These are phyloP conservation scores for Trichophyton benhamiae DNA, from an alignment of 2,329 filamentous ascomycete species.

Conservation along the genomic window DNA sequence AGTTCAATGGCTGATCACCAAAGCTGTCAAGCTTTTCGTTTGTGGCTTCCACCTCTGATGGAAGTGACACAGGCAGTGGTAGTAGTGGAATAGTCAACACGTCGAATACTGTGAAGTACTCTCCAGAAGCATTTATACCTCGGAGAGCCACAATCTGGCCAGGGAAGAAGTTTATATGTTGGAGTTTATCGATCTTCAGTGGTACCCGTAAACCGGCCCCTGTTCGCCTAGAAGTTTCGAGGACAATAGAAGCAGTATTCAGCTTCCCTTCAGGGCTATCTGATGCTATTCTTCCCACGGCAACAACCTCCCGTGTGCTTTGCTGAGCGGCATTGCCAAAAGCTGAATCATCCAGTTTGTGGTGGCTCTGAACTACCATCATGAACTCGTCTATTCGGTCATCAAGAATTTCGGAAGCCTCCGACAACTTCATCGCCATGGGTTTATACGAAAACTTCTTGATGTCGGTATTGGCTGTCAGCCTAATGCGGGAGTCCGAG, in stretches of 20 bases:
- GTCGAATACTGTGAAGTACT: slow-evolving; percentile 68
- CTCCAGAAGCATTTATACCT: slow-evolving; percentile 76
- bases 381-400: slow-evolving; percentile 89
- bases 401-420: slow-evolving; percentile 85
- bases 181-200: slow-evolving; percentile 58
- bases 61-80: slow-evolving; percentile 58
- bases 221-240: slow-evolving; percentile 75
- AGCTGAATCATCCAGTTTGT: slow-evolving; percentile 62
- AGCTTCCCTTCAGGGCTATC: slow-evolving; percentile 78
- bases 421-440: slow-evolving; percentile 86
- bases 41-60: slow-evolving; percentile 53
- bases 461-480: slow-evolving; percentile 75
- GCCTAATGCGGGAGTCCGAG: slow-evolving; percentile 63
- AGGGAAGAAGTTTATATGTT: slow-evolving; percentile 73
- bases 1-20: slow-evolving; percentile 56
- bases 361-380: slow-evolving; percentile 57
- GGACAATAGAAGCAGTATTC: slow-evolving; percentile 69
- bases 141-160: slow-evolving; percentile 82
- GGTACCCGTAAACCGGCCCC: slow-evolving; percentile 74
- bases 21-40: slow-evolving; percentile 56
- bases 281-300: slow-evolving; percentile 81
- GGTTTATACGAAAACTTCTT: slow-evolving; percentile 87
- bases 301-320: slow-evolving; percentile 74
- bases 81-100: slow-evolving; percentile 63
- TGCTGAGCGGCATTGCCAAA: slow-evolving; percentile 82